Base-by-base conservation (phyloP, 2,329 filamentous ascomycete genomes). In the Hypoxylon sp. region DNA sequence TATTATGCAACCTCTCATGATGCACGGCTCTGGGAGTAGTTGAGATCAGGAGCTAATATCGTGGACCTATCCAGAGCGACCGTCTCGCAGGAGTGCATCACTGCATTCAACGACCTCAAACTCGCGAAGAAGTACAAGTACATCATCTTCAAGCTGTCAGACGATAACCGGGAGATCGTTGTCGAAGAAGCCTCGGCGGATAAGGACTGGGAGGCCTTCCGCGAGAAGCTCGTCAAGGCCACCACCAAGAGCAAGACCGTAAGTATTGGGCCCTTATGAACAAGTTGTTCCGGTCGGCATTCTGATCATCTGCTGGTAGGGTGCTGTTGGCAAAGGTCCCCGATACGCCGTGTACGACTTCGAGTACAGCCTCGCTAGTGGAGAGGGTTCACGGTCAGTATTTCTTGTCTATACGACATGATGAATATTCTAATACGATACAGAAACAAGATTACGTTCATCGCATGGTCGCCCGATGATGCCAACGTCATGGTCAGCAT, bases 301-400 rank as follows among this genome's bases (percentile, higher is more conserved):
- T 33, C 52, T 70, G 52, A 68, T 33, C 3, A 9, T 50, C n/a
- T n/a, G 22, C 16, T 64, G 33, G 54, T 67, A 90, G 87, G 87
- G 87, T 68, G 79, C 80, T 64, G 78, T 83, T 65, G 83, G 84
- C 80, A 88, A 88, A 81, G 91, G 91, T 70, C 92, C 90, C 78
- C 87, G 92, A 79, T 96, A 94, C 78, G 92, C 91, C 70, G 88
- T 96, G 76, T 96, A 92, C 81, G 92, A 96, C 81, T 91, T 96
- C 79, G 85, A 92, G 83, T 96, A 93, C 82, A 85, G 85, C 71
- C 84, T 92, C 68, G 85, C 86, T 64, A 86, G 84, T 61, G 91
- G 91, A 72, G 92, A 93, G 81, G 92, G 92, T 75, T 83, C 84
- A 76, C 88, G 91, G 87, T 89, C 62, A 32, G 74, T 74, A 16